phyloP scores from a whole-genome alignment of 2,329 filamentous ascomycete genomes.

The Xylaria hypoxylon region DNA sequence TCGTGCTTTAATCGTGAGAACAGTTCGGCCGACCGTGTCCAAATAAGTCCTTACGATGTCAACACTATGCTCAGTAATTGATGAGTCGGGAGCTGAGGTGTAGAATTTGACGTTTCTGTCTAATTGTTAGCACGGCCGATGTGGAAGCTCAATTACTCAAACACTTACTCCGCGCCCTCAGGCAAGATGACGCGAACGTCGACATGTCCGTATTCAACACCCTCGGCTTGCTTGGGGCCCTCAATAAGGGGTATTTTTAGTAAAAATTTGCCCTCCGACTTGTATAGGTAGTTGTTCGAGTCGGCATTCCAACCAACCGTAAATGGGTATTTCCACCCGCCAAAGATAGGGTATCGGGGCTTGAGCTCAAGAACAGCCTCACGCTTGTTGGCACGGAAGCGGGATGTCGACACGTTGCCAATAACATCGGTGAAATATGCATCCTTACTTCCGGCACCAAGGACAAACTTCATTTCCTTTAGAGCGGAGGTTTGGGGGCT shows the following conservation, averaged over 20 bases:
- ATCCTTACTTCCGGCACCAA: constrained; percentile 82
- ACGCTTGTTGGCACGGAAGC: constrained; percentile 80
- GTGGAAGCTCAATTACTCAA: constrained; percentile 44
- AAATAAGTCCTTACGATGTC: constrained; percentile 88
- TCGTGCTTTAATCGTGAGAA: constrained; percentile 80
- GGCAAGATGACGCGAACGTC: constrained; percentile 86
- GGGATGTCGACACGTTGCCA: constrained; percentile 94
- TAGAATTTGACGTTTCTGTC: constrained; percentile 82
- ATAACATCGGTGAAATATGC: constrained; percentile 97
- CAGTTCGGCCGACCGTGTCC: constrained; percentile 90
- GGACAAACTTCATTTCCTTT: constrained; percentile 82
- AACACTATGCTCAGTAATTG: constrained; percentile 68
- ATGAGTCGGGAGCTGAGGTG: constrained; percentile 74
- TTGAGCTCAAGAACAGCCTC: constrained; percentile 90
- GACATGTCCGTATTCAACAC: constrained; percentile 85
- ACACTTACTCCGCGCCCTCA: constrained; percentile 86
- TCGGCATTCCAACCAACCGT: constrained; percentile 95
- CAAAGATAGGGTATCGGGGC: constrained; percentile 95
- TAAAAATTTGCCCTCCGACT: constrained; percentile 77
- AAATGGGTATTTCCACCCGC: constrained; percentile 98
- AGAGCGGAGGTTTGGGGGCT: constrained; percentile 82
- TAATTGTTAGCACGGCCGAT: constrained; percentile 57
- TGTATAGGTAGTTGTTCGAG: constrained; percentile 77
- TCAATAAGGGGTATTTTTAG: constrained; percentile 94
- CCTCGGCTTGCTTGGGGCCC: constrained; percentile 87